Conservation (phyloP, 1,284 basidiomycete genomes). For the Leccinum brunneo-olivaceum region DNA sequence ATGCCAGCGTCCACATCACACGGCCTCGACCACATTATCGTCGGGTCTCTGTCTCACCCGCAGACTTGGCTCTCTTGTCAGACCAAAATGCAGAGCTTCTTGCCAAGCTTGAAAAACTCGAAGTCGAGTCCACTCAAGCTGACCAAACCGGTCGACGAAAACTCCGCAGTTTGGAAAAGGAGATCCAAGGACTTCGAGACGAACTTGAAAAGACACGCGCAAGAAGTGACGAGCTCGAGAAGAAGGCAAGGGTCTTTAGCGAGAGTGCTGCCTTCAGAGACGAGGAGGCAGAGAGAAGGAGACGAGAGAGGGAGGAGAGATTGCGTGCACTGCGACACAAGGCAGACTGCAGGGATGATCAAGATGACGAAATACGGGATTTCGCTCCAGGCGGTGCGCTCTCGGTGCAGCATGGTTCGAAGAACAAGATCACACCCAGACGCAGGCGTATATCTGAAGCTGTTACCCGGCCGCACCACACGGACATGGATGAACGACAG, state of each 20-base stretch:
- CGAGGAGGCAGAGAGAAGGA: slow-evolving; percentile 44
- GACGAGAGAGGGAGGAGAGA: slow-evolving; percentile 51
- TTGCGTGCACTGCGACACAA: slow-evolving; percentile 40
- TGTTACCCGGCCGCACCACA: slow-evolving; percentile 6
- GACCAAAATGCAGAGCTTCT: slow-evolving; percentile 80
- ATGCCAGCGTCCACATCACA: slow-evolving; percentile 17
- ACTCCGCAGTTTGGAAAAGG: slow-evolving; percentile 68
- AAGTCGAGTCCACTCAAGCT: slow-evolving; percentile 58
- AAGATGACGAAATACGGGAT: slow-evolving; percentile 37
- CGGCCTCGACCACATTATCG: slow-evolving; percentile 36
- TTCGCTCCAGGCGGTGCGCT: slow-evolving; percentile 58
- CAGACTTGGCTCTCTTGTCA: slow-evolving; percentile 63
- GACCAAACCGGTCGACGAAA: slow-evolving; percentile 64
- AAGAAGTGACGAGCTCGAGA: slow-evolving; percentile 63
- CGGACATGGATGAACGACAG: slow-evolving; percentile 16
- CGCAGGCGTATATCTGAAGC: slow-evolving; percentile 29
- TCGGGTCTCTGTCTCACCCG: slow-evolving; percentile 57
- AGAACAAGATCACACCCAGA: slow-evolving; percentile 15
- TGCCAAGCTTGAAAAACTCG: slow-evolving; percentile 65
- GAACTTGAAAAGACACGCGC: slow-evolving; percentile 70
- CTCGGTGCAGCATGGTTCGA: slow-evolving; percentile 26
- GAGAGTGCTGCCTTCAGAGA: slow-evolving; percentile 37
- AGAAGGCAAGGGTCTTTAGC: slow-evolving; percentile 42
- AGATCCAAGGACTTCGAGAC: slow-evolving; percentile 60
- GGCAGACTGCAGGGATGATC: slow-evolving; percentile 27